These are phyloP conservation scores for Zygosaccharomyces sapae DNA, from an alignment of 1,139 yeast genomes.

Conservation along the genomic window DNA sequence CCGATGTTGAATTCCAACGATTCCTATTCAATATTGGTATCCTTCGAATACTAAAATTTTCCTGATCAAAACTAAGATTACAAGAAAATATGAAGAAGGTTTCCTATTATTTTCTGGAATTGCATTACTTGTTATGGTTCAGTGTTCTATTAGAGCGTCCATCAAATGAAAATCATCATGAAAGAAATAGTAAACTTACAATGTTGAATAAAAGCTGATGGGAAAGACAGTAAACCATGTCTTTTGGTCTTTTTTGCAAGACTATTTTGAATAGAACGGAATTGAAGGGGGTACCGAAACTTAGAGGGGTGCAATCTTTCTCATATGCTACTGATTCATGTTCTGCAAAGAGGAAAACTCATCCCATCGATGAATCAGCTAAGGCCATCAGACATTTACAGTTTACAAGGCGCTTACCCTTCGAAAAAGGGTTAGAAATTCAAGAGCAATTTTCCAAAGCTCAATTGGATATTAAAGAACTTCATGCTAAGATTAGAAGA, in stretches of 20 bases:
- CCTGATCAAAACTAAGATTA: no score
- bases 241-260: background rate
- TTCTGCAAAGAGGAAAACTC: conserved; percentile 13
- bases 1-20: no score
- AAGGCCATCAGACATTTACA: conserved; percentile 57
- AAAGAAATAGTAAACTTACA: background rate
- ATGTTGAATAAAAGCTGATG: background rate
- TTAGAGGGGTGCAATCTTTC: background rate
- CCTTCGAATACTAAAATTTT: no score
- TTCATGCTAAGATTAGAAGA: conserved; percentile 46
- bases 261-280: background rate
- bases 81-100: background rate
- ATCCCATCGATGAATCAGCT: conserved; percentile 34
- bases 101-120: background rate
- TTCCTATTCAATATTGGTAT: no score
- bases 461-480: conserved; percentile 57
- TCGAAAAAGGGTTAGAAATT: conserved; percentile 54
- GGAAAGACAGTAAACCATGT: background rate
- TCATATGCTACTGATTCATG: conserved; percentile 5
- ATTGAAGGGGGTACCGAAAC: background rate
- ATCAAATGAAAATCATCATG: background rate
- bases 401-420: conserved; percentile 50
- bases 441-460: conserved; percentile 62
- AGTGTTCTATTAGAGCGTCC: background rate
- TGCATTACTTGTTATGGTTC: background rate